Evolutionary conservation across 2,329 filamentous ascomycete genomes (phyloP).

Genomic region (Colletotrichum lupini): DNA sequence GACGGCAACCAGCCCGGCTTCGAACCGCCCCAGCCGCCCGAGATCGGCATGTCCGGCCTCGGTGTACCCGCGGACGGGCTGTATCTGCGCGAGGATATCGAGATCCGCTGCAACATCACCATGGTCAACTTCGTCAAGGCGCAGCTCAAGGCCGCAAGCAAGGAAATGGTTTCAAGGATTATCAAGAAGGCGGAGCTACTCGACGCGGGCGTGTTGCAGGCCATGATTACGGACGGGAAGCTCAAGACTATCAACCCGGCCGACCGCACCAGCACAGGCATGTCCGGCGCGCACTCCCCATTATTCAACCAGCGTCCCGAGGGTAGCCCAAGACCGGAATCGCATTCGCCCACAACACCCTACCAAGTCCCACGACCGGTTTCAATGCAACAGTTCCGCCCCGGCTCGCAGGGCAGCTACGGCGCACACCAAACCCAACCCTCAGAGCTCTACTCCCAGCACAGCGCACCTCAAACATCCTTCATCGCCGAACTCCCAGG

Average conservation of each 20-base stretch:
- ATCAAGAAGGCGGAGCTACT: conserved; percentile 78
- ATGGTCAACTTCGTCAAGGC: conserved; percentile 74
- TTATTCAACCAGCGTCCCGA: conserved; percentile 16
- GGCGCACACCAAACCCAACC: conserved; percentile 34
- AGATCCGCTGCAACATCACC: conserved; percentile 76
- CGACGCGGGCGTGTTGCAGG: conserved; percentile 72
- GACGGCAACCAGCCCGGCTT: conserved; percentile 75
- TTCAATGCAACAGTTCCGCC: conserved; percentile 41
- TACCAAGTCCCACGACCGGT: conserved; percentile 55
- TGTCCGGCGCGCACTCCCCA: conserved; percentile 17
- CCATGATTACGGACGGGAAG: conserved; percentile 74
- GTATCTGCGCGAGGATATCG: conserved; percentile 77
- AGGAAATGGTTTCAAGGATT: conserved; percentile 74
- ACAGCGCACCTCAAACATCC: conserved; percentile 36
- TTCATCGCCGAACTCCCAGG: conserved; percentile 57
- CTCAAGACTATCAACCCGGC: conserved; percentile 69
- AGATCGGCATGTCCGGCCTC: conserved; percentile 69
- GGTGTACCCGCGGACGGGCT: conserved; percentile 73
- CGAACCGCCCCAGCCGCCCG: conserved; percentile 69
- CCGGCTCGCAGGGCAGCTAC: conserved; percentile 37
- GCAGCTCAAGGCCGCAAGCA: conserved; percentile 73
- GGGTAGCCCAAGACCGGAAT: conserved; percentile 38
- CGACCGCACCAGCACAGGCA: conserved; percentile 53
- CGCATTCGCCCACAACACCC: conserved; percentile 44
- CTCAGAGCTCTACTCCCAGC: conserved; percentile 32